A percentile compares a stretch with the other conserved stretches of the same genome.
Conservation (phyloP, 176 grass and related monocot genomes). For the Alloteropsis semialata region DNA sequence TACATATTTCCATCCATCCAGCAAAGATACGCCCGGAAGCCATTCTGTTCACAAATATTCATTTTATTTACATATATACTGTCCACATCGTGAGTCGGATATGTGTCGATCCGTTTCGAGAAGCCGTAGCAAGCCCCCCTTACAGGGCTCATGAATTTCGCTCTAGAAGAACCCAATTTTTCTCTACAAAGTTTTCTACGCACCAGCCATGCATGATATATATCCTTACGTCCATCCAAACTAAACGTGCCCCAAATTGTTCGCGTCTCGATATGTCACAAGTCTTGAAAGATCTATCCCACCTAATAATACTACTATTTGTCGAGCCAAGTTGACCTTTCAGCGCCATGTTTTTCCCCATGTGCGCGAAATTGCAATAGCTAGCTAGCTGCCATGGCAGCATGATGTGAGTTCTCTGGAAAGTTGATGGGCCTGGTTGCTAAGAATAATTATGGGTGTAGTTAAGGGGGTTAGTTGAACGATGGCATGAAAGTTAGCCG, state of each 20-base stretch:
- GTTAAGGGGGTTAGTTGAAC: constrained; percentile 31
- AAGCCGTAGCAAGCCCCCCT: not conserved
- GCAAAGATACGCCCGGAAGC: not conserved
- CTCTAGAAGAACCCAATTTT: not conserved
- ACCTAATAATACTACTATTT: not conserved
- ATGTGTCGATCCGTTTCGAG: not conserved
- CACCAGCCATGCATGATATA: too few relatives aligned
- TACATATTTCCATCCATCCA: not conserved
- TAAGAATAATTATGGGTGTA: not conserved
- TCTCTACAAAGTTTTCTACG: not conserved
- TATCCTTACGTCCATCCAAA: not conserved
- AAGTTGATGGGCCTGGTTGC: constrained; percentile 12
- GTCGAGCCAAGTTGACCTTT: not conserved
- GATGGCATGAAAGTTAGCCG: constrained; percentile 6
- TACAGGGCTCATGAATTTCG: too few relatives aligned
- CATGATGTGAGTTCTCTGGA: not conserved
- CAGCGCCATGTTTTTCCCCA: not conserved
- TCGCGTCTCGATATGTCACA: not conserved
- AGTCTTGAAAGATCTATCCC: not conserved
- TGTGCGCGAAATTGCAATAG: not conserved
- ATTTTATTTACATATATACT: not conserved
- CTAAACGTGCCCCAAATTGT: not conserved
- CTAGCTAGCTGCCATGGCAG: not conserved
- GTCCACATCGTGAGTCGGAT: not conserved
- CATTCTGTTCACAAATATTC: not conserved